Evolutionary conservation across 2,329 filamentous ascomycete genomes (phyloP).

Genomic region (Fusarium heterosporum): DNA sequence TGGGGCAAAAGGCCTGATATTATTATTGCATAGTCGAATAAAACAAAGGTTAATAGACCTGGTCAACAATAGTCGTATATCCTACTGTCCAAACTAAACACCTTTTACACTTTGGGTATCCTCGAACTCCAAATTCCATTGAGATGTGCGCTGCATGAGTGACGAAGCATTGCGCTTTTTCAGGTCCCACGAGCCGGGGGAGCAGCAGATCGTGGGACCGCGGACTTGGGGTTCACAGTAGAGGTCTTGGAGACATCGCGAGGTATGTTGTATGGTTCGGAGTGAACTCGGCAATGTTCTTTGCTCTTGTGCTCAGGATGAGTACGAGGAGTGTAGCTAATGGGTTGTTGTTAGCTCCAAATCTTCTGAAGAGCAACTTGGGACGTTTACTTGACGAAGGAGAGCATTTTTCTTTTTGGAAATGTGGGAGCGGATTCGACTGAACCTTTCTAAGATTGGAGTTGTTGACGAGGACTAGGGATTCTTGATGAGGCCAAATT

Average conservation of each 20-base stretch:
- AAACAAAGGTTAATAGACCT: background rate
- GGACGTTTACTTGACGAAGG: slow-evolving; percentile 37
- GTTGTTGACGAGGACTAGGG: background rate
- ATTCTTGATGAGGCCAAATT: slow-evolving; percentile 9
- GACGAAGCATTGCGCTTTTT: background rate
- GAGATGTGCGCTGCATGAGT: background rate
- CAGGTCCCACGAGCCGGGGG: slow-evolving; percentile 18
- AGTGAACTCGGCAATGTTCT: slow-evolving; percentile 38
- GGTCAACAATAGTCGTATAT: background rate
- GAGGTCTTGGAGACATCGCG: slow-evolving; percentile 20
- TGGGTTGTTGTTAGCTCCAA: slow-evolving; percentile 3
- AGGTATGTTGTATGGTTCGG: slow-evolving; percentile 28
- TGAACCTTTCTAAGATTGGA: background rate
- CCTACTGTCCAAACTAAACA: slow-evolving; percentile 14
- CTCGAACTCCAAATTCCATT: slow-evolving; percentile 5
- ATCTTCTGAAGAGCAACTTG: background rate
- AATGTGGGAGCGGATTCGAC: background rate
- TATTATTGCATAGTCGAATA: background rate
- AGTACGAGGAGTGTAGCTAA: slow-evolving; percentile 40
- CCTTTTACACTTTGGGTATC: slow-evolving; percentile 29
- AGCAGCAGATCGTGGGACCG: slow-evolving; percentile 21
- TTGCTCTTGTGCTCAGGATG: slow-evolving; percentile 43
- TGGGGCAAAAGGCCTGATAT: background rate
- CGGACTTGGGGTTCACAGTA: slow-evolving; percentile 26
- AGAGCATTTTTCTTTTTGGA: slow-evolving; percentile 30